These are phyloP conservation scores for Pisolithus tinctorius DNA, from an alignment of 768 basidiomycete species.

Conservation along the genomic window DNA sequence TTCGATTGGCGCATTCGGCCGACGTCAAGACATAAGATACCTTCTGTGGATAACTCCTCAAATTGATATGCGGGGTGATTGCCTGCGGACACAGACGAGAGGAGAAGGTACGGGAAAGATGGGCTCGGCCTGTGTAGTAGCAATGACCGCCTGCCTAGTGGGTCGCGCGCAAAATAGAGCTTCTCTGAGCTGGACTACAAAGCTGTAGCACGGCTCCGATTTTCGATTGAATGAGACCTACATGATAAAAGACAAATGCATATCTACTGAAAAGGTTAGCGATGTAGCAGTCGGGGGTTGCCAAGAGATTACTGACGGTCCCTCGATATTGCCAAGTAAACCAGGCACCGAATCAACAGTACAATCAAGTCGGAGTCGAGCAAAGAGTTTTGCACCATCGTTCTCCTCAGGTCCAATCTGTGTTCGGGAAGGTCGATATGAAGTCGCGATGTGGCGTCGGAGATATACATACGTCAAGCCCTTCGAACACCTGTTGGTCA, in stretches of 20 bases:
- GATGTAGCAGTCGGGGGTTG: not conserved
- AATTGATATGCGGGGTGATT: constrained; percentile 38
- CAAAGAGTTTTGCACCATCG: constrained; percentile 56
- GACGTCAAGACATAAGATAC: constrained; percentile 51
- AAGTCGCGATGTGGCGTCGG: not conserved
- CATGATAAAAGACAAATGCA: constrained; percentile 76
- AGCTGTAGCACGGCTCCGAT: not conserved
- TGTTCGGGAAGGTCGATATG: not conserved
- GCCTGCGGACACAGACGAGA: constrained; percentile 63
- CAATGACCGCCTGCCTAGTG: constrained; percentile 81
- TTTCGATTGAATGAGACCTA: constrained; percentile 24
- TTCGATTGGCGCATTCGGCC: constrained; percentile 11
- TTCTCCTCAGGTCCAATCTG: constrained; percentile 61
- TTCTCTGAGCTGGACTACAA: constrained; percentile 35
- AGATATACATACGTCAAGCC: constrained; percentile 50
- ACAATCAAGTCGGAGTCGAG: constrained; percentile 16
- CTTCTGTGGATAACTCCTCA: constrained; percentile 55
- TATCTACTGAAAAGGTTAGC: constrained; percentile 40
- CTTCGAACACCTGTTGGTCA: constrained; percentile 59
- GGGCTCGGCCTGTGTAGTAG: constrained; percentile 56
- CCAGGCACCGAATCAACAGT: constrained; percentile 38
- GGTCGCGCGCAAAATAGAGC: constrained; percentile 75
- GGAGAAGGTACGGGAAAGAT: constrained; percentile 44
- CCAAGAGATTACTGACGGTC: constrained; percentile 56
- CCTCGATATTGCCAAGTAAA: constrained; percentile 61